These are phyloP conservation scores for Erythrobasidium hasegawianum DNA, from an alignment of 1,284 basidiomycete genomes.

Conservation along the genomic window DNA sequence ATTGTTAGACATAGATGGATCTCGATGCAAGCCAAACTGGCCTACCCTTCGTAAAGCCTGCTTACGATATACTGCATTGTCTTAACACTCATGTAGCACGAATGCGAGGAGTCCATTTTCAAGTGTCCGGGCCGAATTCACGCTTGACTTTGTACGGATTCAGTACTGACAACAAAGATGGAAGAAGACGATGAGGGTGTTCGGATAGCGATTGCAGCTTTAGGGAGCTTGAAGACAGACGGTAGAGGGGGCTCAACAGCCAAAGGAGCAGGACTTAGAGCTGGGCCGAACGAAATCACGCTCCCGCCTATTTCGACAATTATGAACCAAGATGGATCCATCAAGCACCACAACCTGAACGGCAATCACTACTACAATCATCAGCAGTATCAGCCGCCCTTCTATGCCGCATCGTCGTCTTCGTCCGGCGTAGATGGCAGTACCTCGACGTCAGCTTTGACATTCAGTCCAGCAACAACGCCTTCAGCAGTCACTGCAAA, in stretches of 20 bases:
- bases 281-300: constrained; percentile 10
- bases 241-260: neutral
- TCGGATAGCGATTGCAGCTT: constrained; percentile 26
- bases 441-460: constrained; percentile 18
- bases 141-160: neutral
- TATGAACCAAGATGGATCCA: neutral
- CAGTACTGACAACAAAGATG: constrained; percentile 8
- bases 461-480: constrained; percentile 13
- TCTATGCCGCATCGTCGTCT: neutral
- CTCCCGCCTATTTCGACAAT: constrained; percentile 28
- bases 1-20: no score
- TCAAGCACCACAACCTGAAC: neutral
- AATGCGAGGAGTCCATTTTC: no score
- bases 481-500: constrained; percentile 15
- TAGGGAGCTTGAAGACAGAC: constrained; percentile 20
- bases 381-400: neutral
- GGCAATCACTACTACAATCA: neutral
- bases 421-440: constrained; percentile 2
- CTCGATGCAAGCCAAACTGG: no score
- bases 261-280: neutral
- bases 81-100: no score
- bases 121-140: no score
- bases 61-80: no score
- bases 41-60: no score
- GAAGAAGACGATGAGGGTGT: constrained; percentile 26